phyloP scores from a whole-genome alignment of 306 rosid species.

The Gastrolobium bilobum region DNA sequence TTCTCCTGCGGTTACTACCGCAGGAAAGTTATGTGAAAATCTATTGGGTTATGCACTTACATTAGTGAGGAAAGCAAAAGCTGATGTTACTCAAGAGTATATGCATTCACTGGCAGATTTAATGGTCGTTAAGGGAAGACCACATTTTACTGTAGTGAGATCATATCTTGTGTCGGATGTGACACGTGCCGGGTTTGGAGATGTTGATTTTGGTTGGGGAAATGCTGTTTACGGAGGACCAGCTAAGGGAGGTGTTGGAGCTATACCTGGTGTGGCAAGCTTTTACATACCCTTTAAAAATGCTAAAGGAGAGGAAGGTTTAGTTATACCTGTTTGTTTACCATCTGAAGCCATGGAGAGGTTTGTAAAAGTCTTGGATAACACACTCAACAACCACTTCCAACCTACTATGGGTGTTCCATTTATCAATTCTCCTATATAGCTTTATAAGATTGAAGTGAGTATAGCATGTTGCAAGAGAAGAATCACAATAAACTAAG shows the following conservation, averaged over 20 bases:
- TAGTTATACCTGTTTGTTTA: constrained; percentile 34
- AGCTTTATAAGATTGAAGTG: not conserved
- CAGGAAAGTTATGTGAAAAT: constrained; percentile 53
- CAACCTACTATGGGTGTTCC: not conserved
- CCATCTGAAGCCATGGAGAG: constrained; percentile 59
- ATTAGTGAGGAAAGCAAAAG: constrained; percentile 62
- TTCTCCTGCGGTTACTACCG: constrained; percentile 56
- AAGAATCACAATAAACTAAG: no score
- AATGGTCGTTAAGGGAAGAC: constrained; percentile 57
- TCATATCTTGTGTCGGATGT: constrained; percentile 63
- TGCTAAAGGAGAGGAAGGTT: constrained; percentile 46
- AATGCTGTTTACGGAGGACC: constrained; percentile 59
- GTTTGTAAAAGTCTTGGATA: constrained; percentile 47
- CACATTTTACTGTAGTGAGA: constrained; percentile 59
- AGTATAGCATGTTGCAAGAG: no score
- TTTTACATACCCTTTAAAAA: constrained; percentile 52
- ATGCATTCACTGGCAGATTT: constrained; percentile 67
- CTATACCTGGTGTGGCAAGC: constrained; percentile 56
- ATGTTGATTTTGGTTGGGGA: constrained; percentile 75
- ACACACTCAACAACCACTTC: not conserved
- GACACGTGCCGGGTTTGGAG: constrained; percentile 59
- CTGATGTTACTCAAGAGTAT: constrained; percentile 61
- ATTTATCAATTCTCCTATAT: not conserved
- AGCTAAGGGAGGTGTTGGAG: constrained; percentile 53
- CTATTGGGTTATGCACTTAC: constrained; percentile 65